Base-by-base conservation (phyloP, 495 filamentous ascomycete genomes). In the Clohesyomyces aquaticus region DNA sequence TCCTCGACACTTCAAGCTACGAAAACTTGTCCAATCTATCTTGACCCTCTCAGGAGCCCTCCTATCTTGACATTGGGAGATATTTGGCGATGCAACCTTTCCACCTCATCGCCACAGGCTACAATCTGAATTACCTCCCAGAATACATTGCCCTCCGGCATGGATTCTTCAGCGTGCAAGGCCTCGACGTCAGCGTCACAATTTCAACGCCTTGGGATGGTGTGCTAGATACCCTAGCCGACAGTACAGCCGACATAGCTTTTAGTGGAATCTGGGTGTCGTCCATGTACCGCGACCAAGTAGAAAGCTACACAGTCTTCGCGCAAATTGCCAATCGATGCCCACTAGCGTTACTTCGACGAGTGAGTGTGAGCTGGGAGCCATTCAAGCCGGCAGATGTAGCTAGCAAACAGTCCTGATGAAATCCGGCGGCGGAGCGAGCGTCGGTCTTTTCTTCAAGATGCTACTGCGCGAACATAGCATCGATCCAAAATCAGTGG, bases 61-160 rank as follows among this genome's bases (percentile, higher is more conserved):
- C n/a, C n/a, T n/a, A n/a, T n/a, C n/a, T n/a, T n/a, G n/a, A n/a
- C n/a, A n/a, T n/a, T n/a, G n/a, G n/a, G n/a, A n/a, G n/a, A n/a
- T n/a, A n/a, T n/a, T n/a, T 41, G 35, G 9, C 35, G 35, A 8
- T 61, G 19, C 23, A 64, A 58, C 51, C 4, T 9, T 64, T 64
- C 61, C 35, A 57, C 19, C 35, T 64, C 26, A 57, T 42, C 32
- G 61, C 61, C 26, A 64, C 61, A 18, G 61, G 61, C 41, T 50
- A 64, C 53, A 57, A 49, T 32, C 51, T 64, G 41, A 64, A 64
- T 53, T 64, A 64, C 28, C 61, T 64, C 41, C 61, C 61, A 11
- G 61, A 64, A 50, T 64, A 64, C 61, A 64, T 64, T 38, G 61
- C 61, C 2, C 61, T 48, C 22, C 61, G 61, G 6, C 61, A 64